Base-by-base conservation (phyloP, 768 basidiomycete species). In the Leccinum pellstonianum region DNA sequence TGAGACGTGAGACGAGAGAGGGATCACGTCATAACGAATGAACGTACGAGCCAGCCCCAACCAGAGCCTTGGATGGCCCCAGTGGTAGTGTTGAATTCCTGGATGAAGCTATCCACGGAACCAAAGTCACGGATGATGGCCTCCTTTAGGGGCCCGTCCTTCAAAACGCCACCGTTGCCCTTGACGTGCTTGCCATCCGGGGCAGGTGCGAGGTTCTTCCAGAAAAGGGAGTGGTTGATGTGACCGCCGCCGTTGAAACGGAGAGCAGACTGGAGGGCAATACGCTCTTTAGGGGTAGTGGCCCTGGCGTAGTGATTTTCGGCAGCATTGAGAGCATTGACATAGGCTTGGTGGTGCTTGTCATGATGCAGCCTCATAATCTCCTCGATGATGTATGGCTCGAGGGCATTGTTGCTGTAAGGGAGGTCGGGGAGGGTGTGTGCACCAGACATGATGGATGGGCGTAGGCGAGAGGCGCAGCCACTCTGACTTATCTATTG, bases 191-290 rank as follows among this genome's bases (percentile, higher is more conserved):
- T 70, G 23, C 79, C 74, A 31, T 69, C 60, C 2, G 60, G 63
- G 11, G 85, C 71, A 6, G 91, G 90, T 2, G 93, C 85, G 60
- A 97, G 85, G 80, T 95, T 95, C 81, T 86, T 91, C 95, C 95
- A 97, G 81, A 98, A 98, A 61, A 96, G 86, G 55, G 94, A 91
- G 80, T 94, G 93, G 77, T 95, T 95, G 81, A 95, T 92, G 77
- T 93, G 94, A n/a, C 67, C 68, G 11, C 69, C 69, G 5, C 69
- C 68, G 25, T 69, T 70, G 64, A 71, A 69, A 3, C 67, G 62
- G 15, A 70, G 31, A 50, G 56, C 64, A 5, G 69, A 66, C 60
- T 69, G 69, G 6, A 69, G 69, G 47, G 69, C 69, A 54, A 70
- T 69, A 52, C 68, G 64, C 54, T 69, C 69, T 55, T 90, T 93